Evolutionary conservation across 768 basidiomycete genomes (phyloP), one percentile per base, ranked within the genome.

Genomic region (Psilocybe azurescens): DNA sequence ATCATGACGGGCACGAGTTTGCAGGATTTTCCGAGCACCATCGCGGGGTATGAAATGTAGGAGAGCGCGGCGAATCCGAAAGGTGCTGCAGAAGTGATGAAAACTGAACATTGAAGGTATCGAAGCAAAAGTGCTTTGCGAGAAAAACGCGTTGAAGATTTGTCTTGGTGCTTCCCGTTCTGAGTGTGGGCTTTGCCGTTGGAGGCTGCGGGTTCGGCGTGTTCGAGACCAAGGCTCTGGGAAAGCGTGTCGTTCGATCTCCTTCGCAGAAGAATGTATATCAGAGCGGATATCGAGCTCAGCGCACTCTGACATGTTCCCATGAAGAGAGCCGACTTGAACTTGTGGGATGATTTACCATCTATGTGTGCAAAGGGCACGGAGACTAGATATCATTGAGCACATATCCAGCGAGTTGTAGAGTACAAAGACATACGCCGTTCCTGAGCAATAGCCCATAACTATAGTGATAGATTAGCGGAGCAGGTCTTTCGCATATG

Each of bases 1-100:
- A 99, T 85, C 87, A 97, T 94, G 62, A 96, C 97, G 0, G 97
- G 97, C 48, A 99, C 94, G 72, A 99, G 93, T 74, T 99, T 99
- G 84, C 97, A 99, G 0, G 96, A 98, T 75, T 99, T 99, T 56
- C 94, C 97, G 65, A 99, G 90, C 36, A 99, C 96, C 93, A 98
- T 97, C 48, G 97, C 95, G 53, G 97, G 97, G 81, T 98, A 99
- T 16, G 95, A 95, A 72, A 99, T 95, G 78, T 97, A 94, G 28
- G 93, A 89, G 47, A 99, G 89, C 4, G 95, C 89, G 10, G 95
- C 91, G 78, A 99, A 99, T 56, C 97, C 96, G 72, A 99, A 97
- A 3, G 97, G 97, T 20, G 95, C 92, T 1, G 97, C 97, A 41
- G 87, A 79, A 44, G 95, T 95, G 66, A 97, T 93, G 74, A 95